These are phyloP conservation scores for Stipa capillata DNA, from an alignment of 176 grass and related monocot genomes.

Conservation along the genomic window DNA sequence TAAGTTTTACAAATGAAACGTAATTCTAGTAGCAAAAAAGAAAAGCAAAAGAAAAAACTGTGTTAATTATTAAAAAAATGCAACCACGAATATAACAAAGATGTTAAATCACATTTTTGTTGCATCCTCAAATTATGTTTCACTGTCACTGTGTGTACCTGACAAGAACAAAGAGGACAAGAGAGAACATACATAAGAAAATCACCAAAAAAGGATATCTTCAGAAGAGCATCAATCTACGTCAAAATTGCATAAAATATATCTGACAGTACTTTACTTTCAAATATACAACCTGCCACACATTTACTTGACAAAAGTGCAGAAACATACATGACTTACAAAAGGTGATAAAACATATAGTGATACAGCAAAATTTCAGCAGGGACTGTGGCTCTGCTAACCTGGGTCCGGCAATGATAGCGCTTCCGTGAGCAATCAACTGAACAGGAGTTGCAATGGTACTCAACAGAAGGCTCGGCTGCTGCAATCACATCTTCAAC, in stretches of 20 bases:
- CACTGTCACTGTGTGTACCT: neutral
- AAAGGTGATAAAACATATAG: neutral
- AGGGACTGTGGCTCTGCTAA: constrained; percentile 12
- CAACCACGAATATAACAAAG: neutral
- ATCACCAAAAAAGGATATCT: neutral
- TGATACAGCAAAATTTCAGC: neutral
- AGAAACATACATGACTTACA: neutral
- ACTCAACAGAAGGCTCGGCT: constrained; percentile 83
- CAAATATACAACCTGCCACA: neutral
- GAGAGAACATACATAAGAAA: neutral
- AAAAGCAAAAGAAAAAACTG: neutral
- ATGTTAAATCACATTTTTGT: neutral
- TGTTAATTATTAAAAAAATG: neutral
- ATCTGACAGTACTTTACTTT: neutral
- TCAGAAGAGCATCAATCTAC: neutral
- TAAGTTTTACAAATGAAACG: neutral
- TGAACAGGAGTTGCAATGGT: constrained; percentile 95
- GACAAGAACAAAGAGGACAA: too few relatives aligned
- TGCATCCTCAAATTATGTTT: neutral
- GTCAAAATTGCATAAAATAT: neutral
- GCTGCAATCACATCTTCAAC: constrained; percentile 56
- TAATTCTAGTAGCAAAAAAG: neutral
- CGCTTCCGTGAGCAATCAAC: constrained; percentile 95
- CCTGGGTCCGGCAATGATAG: constrained; percentile 92
- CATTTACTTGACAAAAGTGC: neutral